Evolutionary conservation across 176 grass and related monocot species (phyloP), one percentile per base, ranked within the genome.

Genomic region (Carex parvula): DNA sequence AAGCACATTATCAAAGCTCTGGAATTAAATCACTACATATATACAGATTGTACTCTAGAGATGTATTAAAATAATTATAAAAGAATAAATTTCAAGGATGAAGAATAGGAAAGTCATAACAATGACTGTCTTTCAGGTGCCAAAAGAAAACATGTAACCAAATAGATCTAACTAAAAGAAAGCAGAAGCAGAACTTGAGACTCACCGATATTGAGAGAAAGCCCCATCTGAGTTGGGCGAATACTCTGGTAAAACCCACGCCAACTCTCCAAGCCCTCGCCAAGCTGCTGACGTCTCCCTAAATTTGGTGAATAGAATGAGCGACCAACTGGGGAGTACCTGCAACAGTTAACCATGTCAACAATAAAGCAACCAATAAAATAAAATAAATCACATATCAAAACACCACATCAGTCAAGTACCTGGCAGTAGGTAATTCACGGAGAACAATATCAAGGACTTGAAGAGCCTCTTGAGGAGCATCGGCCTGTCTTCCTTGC

Each of bases 381-480:
- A 39, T n/a, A 3, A n/a, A n/a, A 26, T 50, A 46, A 64, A 64
- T 44, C 33, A 21, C 6, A 13, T 62, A 39, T 9, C 12, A 21
- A 63, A 85, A 62, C n/a, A 64, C 4, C 5, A 78, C 48, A 64
- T 46, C 83, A 58, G 86, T 52, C 64, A 26, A 87, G 70, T 87
- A 97, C 94, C 91, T 88, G 6, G 87, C 81, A 48, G 94, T 97
- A 81, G 94, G 94, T 84, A 97, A 84, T 91, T 97, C 94, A 77
- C 94, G 94, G 13, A 97, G 83, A 60, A 97, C 94, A 78, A 97
- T 97, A 70, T 97, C 94, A 87, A 97, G 94, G 63, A 97, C 94
- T 87, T 97, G 94, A 89, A 97, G 94, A 60, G 94, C 94, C 89
- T 97, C 94, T 88, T 97, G 94, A 71, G 94, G 94, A 83, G 94